Evolutionary conservation across 1,284 basidiomycete genomes (phyloP), one percentile per base, ranked within the genome.

Genomic region (Fomitopsis betulina): DNA sequence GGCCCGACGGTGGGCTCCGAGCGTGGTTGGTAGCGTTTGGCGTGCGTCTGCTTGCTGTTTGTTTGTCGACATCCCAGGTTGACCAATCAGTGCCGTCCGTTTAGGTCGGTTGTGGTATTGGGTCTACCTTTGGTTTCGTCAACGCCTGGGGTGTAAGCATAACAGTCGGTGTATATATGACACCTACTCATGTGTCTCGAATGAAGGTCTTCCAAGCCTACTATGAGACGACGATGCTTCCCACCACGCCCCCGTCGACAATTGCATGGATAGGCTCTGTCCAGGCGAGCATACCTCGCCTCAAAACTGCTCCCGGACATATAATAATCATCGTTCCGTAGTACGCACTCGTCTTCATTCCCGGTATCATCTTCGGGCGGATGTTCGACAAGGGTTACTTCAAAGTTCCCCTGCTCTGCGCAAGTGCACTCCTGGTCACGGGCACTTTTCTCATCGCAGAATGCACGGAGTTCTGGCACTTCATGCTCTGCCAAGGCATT

Each of bases 261-360:
- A 85, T 88, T 47, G 80, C 87, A 17, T 91, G 88, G 89, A 89
- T 91, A 58, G 88, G 88, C 3, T 88, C 87, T 0, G 73, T 88
- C 57, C 86, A 90, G 72, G 84, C 79, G 54, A 19, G 70, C 58
- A 40, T 15, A 25, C 30, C 2, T 43, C 32, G 12, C 39, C 19
- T 5, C 30, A 8, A 45, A 33, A n/a, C n/a, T 27, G 10, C 30
- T 30, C 9, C 10, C 39, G 35, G 27, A 49, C 21, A 25, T 25
- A 3, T 1, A 35, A 8, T 33, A 4, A 0, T 5, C 19, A 43
- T 4, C 8, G 6, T 2, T 30, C 6, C 25, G 1, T 58, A 78
- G 75, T 79, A 79, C 63, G 74, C 78, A 12, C 68, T 81, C 7
- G 73, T 76, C 9, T 80, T 84, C 55, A 66, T 81, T 21, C 76